These are phyloP conservation scores for Colletotrichum camelliae DNA, from an alignment of 2,329 filamentous ascomycete genomes.

Conservation along the genomic window DNA sequence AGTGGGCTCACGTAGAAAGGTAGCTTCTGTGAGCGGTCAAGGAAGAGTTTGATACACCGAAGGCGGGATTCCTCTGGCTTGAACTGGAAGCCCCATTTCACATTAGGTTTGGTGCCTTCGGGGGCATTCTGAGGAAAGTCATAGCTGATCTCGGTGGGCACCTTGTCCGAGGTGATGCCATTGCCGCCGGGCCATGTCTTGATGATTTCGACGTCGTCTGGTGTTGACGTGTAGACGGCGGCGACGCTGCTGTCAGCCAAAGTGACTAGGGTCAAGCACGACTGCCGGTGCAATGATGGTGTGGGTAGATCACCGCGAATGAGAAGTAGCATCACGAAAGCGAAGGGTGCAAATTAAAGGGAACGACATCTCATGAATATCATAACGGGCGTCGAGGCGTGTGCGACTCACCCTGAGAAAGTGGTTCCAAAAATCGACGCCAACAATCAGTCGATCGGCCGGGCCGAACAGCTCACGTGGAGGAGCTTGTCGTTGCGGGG, in stretches of 20 bases:
- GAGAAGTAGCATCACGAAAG: neutral
- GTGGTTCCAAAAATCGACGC: constrained; percentile 88
- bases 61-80: constrained; percentile 77
- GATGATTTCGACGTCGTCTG: constrained; percentile 83
- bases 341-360: neutral
- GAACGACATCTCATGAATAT: neutral
- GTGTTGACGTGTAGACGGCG: constrained; percentile 75
- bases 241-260: constrained; percentile 55
- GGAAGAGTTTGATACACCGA: constrained; percentile 84
- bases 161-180: constrained; percentile 87
- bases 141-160: constrained; percentile 79
- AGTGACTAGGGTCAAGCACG: neutral
- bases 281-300: neutral
- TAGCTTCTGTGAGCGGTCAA: constrained; percentile 80
- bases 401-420: constrained; percentile 70
- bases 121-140: constrained; percentile 44
- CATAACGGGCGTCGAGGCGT: neutral
- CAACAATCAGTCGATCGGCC: constrained; percentile 74
- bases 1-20: constrained; percentile 81
- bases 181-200: constrained; percentile 86
- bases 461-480: constrained; percentile 56
- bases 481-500: constrained; percentile 56
- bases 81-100: constrained; percentile 86
- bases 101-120: constrained; percentile 48
- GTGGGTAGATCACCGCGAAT: neutral